Base-by-base conservation (phyloP, 306 rosid species). In the Acacia acuminata region DNA sequence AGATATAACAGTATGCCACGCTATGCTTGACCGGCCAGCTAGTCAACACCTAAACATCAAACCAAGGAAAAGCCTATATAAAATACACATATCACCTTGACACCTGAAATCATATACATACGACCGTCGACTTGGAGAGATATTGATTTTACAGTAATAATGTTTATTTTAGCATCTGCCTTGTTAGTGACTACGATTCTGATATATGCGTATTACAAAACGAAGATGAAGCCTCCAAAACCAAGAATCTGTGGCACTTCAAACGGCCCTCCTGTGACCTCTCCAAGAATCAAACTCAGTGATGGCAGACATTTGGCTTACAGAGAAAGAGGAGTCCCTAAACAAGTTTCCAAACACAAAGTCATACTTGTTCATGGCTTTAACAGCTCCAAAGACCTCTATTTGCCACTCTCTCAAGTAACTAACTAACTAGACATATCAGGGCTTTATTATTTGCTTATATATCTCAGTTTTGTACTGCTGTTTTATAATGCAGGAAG, bases 251-350 rank as follows among this genome's bases (percentile, higher is more conserved):
- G 92, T 15, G 93, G 92, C 16, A 83, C 89, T 5, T 85, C 82
- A 30, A 58, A 25, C 16, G 91, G 89, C 20, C 94, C 92, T 47
- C 85, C 81, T 14, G 79, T 87, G 11, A 85, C 89, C 78, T 89
- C 94, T 20, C 85, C 92, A 40, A 89, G 94, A 83, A 85, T 87
- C 13, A 89, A 66, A 73, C 93, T 87, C 63, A 80, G 84, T 42
- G 90, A 89, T 80, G 93, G 93, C 0, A 87, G 94, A 71, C 83
- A 88, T 78, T 86, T 92, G 86, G 89, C 94, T 72, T 92, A 89
- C 81, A 82, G 84, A 44, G 91, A 87, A 74, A 61, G 53, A 20
- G 94, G 94, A 12, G 87, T 90, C 72, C 76, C 81, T 5, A 90
- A 85, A 71, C 85, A 89, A 55, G 84, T 78, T 44, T 91, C 94